Evolutionary conservation across 495 filamentous ascomycete genomes (phyloP), one percentile per base, ranked within the genome.

Genomic region (Lophiotrema nucula): DNA sequence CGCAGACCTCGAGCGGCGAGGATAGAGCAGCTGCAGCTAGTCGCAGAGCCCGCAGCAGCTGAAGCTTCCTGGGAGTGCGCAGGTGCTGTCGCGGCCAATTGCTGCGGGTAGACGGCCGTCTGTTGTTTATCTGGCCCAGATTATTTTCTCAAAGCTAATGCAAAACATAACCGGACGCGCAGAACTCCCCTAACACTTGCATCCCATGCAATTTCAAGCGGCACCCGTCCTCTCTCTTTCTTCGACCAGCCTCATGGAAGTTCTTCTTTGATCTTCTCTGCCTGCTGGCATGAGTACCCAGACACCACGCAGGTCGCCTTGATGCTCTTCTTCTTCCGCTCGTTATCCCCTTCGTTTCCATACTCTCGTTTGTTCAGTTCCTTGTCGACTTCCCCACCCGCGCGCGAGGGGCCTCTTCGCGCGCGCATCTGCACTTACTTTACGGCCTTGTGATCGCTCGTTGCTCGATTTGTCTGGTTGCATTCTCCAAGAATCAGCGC

Each of bases 391-490:
- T 35, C 45, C 24, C 16, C 54, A 8, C 23, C 53, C 46, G 33
- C 60, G 47, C 54, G 54, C 25, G 53, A 53, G 42, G 27, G 60
- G 18, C 39, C 25, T 50, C 47, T 64, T 57, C 53, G 52, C 61
- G 61, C 61, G 61, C 61, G 61, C 61, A 47, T 63, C 54, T 64
- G 56, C 61, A 57, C 53, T 47, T 55, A 54, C 50, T 56, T 58
- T 58, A 63, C 53, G 53, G 53, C 60, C 60, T 63, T 58, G 60
- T 63, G 53, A 63, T 58, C 60, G 54, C 28, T 63, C 51, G 26
- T 51, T 59, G 50, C 61, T 64, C 56, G 23, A 55, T 64, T 59
- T 60, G 61, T 64, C 61, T 64, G 61, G 55, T 48, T 62, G 60
- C 60, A 64, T 64, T 47, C 44, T 12, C 11, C 49, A 39, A 19